These are phyloP conservation scores for Penicillium sp. DNA, from an alignment of 2,329 filamentous ascomycete species.

Conservation along the genomic window DNA sequence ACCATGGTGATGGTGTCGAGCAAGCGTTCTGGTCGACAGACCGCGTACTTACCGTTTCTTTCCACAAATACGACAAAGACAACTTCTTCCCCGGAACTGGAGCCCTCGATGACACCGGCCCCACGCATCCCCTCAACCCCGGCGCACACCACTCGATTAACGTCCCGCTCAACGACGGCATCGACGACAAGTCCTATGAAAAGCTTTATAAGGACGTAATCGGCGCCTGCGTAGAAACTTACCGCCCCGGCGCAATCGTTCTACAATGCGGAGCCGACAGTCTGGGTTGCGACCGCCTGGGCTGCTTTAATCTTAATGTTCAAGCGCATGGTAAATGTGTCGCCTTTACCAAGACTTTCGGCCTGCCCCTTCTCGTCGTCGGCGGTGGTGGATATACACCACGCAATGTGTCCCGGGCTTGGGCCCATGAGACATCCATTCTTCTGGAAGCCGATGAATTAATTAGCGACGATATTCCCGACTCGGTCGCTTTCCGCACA, in stretches of 20 bases:
- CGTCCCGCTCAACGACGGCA: conserved; percentile 85
- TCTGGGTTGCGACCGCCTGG: conserved; percentile 87
- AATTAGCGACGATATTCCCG: conserved; percentile 70
- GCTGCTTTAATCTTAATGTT: conserved; percentile 95
- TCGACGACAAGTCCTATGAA: conserved; percentile 87
- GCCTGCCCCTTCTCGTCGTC: conserved; percentile 82
- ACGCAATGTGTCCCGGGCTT: conserved; percentile 91
- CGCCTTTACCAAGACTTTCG: conserved; percentile 79
- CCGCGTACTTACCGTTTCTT: conserved; percentile 88
- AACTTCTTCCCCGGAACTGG: conserved; percentile 90
- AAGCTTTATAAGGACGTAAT: conserved; percentile 83
- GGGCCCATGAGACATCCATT: conserved; percentile 95
- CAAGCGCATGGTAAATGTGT: conserved; percentile 92
- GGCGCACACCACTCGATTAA: conserved; percentile 90
- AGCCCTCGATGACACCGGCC: conserved; percentile 82
- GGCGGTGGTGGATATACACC: conserved; percentile 96
- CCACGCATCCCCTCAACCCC: conserved; percentile 78
- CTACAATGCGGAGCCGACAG: conserved; percentile 96
- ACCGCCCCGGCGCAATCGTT: conserved; percentile 87
- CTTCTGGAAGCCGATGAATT: conserved; percentile 74
- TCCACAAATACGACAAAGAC: conserved; percentile 90
- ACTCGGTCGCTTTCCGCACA: conserved; percentile 80
- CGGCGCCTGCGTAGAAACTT: conserved; percentile 75
- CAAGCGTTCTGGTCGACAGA: conserved; percentile 90
- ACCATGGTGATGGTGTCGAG: conserved; percentile 88